These are phyloP conservation scores for Globisporangium ultimum DNA, from an alignment of 352 stramenopile species.

Conservation along the genomic window DNA sequence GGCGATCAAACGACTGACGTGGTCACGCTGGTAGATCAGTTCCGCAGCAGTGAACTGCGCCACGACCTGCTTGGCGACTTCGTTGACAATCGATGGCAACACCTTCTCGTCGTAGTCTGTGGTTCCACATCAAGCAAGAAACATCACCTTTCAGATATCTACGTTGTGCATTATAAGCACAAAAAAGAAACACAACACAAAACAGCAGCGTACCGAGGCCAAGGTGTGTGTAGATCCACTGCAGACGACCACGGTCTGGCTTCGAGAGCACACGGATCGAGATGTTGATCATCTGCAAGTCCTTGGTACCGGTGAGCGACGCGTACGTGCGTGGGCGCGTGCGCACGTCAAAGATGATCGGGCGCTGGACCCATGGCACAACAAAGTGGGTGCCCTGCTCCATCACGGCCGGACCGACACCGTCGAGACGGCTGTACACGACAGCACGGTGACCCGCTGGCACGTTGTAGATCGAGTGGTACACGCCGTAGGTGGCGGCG, in stretches of 20 bases:
- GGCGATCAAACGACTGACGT: conserved; percentile 94
- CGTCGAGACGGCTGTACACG: conserved; percentile 88
- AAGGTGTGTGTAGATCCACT: conserved; percentile 96
- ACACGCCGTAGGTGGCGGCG: conserved; percentile 66
- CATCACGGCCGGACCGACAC: conserved; percentile 72
- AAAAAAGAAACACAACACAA: neutral
- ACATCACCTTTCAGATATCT: neutral
- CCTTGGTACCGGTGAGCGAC: conserved; percentile 92
- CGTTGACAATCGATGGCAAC: conserved; percentile 98
- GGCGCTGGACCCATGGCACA: conserved; percentile 97
- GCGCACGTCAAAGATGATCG: conserved; percentile 94
- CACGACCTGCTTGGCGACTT: conserved; percentile 99
- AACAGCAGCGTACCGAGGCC: conserved; percentile 67
- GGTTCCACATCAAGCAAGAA: neutral
- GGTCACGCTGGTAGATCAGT: conserved; percentile 98
- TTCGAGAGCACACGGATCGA: conserved; percentile 98
- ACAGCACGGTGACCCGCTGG: conserved; percentile 85
- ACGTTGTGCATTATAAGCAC: neutral
- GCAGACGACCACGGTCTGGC: conserved; percentile 90
- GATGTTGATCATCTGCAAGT: conserved; percentile 99
- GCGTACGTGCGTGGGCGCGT: conserved; percentile 92
- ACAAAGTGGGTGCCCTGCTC: conserved; percentile 96
- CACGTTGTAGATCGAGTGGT: conserved; percentile 89
- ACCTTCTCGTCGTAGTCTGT: conserved; percentile 98
- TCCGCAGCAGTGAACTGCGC: conserved; percentile 99